Percentiles rank a stretch among this genome's conserved stretches.
These are phyloP conservation scores for Pestalotiopsis sp. DNA, from an alignment of 2,329 filamentous ascomycete genomes.

Conservation along the genomic window DNA sequence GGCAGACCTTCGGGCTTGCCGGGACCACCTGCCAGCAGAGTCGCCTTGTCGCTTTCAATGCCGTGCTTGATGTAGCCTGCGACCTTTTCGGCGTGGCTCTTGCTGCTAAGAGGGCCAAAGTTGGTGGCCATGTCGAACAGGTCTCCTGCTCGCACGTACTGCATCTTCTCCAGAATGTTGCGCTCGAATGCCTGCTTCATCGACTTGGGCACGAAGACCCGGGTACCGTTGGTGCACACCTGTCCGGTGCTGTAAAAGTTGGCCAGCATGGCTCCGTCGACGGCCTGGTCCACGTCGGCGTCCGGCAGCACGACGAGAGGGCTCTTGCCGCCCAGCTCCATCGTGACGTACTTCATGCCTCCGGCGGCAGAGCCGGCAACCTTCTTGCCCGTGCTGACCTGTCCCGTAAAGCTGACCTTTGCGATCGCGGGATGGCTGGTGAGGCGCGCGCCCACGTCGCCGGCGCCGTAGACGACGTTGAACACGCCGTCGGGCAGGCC, in stretches of 20 bases:
- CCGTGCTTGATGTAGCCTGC: constrained; percentile 76
- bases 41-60: constrained; percentile 72
- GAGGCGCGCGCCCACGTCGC: constrained; percentile 75
- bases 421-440: constrained; percentile 73
- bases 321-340: constrained; percentile 90
- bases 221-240: constrained; percentile 90
- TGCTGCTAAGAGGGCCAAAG: constrained; percentile 81
- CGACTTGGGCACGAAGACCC: constrained; percentile 75
- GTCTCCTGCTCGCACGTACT: constrained; percentile 71
- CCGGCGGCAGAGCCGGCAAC: constrained; percentile 76
- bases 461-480: constrained; percentile 83
- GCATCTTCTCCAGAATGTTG: constrained; percentile 70
- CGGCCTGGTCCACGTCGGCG: constrained; percentile 77
- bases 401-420: constrained; percentile 89
- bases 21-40: constrained; percentile 71
- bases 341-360: constrained; percentile 87
- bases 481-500: constrained; percentile 83
- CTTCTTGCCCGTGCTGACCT: constrained; percentile 81
- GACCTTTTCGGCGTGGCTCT: constrained; percentile 77
- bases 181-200: constrained; percentile 72
- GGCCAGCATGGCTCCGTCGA: constrained; percentile 88
- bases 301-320: constrained; percentile 81
- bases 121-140: constrained; percentile 75
- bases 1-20: constrained; percentile 58
- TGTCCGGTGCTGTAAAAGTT: constrained; percentile 93